Evolutionary conservation across 495 filamentous ascomycete species (phyloP).

Genomic region (Neurospora sp.): DNA sequence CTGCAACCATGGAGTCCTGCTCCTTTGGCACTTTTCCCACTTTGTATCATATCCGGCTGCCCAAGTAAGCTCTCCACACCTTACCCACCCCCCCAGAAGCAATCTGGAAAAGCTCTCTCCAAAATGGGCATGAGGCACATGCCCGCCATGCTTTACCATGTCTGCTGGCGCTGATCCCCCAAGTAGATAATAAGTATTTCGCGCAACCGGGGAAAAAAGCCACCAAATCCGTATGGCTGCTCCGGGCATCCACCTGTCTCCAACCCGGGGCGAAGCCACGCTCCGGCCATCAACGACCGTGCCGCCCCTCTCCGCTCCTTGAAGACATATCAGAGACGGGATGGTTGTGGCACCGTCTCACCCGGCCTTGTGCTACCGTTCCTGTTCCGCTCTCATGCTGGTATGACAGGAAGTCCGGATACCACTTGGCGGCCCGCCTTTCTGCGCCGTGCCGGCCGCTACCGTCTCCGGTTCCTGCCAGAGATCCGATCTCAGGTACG

Average conservation of each 20-base stretch:
- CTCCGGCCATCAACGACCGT: neutral
- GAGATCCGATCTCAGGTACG: neutral
- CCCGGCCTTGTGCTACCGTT: neutral
- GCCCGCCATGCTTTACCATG: neutral
- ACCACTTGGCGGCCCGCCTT: neutral
- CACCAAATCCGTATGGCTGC: neutral
- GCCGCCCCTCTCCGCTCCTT: neutral
- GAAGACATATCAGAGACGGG: neutral
- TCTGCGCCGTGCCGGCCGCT: neutral
- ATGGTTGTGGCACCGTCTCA: neutral
- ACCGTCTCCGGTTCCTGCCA: neutral
- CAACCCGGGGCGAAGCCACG: neutral
- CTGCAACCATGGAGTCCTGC: neutral
- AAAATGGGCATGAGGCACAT: neutral
- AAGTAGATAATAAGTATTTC: neutral
- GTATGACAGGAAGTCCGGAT: neutral
- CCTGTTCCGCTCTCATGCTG: neutral
- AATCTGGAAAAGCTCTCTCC: neutral
- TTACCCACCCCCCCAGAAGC: neutral
- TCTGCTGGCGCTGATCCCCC: neutral
- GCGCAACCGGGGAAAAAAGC: neutral
- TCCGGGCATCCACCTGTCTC: neutral
- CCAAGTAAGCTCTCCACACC: neutral
- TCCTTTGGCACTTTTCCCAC: neutral
- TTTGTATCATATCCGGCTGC: neutral